phyloP scores from a whole-genome alignment of 495 filamentous ascomycete species.

The Daldinia loculata region DNA sequence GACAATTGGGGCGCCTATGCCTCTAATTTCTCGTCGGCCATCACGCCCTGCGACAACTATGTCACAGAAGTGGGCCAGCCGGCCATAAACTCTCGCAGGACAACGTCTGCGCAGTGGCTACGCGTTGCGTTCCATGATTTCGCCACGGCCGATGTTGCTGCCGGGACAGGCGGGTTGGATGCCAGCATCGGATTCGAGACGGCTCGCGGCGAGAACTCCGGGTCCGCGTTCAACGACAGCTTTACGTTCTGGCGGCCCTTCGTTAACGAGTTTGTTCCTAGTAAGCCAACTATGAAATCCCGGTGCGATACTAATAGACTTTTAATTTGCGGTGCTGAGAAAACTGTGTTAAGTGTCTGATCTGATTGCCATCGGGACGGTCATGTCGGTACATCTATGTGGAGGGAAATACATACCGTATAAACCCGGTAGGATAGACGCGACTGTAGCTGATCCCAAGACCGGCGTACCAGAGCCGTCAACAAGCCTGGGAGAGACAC shows the following conservation, averaged over 20 bases:
- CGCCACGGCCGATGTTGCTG: conserved; percentile 54
- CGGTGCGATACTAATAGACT: background rate
- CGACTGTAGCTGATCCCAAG: conserved; percentile 51
- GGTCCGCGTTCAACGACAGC: conserved; percentile 56
- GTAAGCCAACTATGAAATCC: conserved; percentile 30
- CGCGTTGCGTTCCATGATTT: conserved; percentile 64
- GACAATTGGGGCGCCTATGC: conserved; percentile 48
- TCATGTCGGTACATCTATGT: conserved; percentile 56
- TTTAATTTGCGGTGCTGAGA: conserved; percentile 12
- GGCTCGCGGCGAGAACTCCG: conserved; percentile 53
- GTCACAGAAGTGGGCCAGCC: conserved; percentile 45
- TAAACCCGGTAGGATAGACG: conserved; percentile 58
- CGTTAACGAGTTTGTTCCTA: conserved; percentile 44
- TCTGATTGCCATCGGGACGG: conserved; percentile 57
- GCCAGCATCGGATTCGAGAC: conserved; percentile 60
- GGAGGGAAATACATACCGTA: conserved; percentile 59
- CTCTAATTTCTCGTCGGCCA: conserved; percentile 46
- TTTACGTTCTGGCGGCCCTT: conserved; percentile 54
- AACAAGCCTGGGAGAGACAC: conserved; percentile 51
- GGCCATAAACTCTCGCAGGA: conserved; percentile 51
- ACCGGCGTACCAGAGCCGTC: conserved; percentile 59
- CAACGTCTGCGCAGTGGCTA: conserved; percentile 61
- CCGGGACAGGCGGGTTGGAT: conserved; percentile 58
- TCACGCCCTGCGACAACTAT: conserved; percentile 47
- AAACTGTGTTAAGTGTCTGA: conserved; percentile 55